Base-by-base conservation (phyloP, 2,329 filamentous ascomycete genomes). In the Podosphaera leucotricha region DNA sequence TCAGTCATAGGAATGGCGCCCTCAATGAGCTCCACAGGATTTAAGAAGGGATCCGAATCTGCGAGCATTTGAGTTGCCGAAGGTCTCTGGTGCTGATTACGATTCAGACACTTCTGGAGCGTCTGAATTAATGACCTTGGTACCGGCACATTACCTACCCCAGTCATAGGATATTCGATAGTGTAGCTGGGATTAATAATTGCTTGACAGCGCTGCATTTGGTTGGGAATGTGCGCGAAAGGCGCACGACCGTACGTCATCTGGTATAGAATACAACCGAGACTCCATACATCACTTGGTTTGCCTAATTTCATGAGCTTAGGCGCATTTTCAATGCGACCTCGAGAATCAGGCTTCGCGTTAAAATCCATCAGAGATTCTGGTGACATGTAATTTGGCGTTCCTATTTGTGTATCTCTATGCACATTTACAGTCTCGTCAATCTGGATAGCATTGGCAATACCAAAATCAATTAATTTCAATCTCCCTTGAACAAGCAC, bases 391-490 rank as follows among this genome's bases (percentile, higher is more conserved):
- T 94, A 98, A 60, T 92, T 98, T 2, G 90, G 86, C 0, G 90
- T 98, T 46, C 92, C 90, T 49, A 95, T 77, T 62, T 95, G 85
- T 10, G 79, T 82, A 58, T 98, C 90, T 46, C 90, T 81, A 61
- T 98, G 90, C 10, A 98, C 86, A 53, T 98, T 98, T 60, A 94
- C 80, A 0, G 90, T 98, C 61, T 94, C 76, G 58, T 95, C 90
- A 1, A 77, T 82, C 62, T 92, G 81, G 54, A 98, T 98, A 42
- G 90, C 86, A 56, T 94, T 93, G 46, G 90, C 90, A 56, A 98
- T 98, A 53, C 90, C 90, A 59, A 98, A 98, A 62, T 98, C 90
- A 56, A 98, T 98, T 46, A 98, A 72, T 61, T 98, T 98, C 33
- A 98, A 67, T 21, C 79, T 74, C 20, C 90, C 90, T 57, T 85